phyloP scores from a whole-genome alignment of 306 rosid genomes.

The Trifolium pratense region DNA sequence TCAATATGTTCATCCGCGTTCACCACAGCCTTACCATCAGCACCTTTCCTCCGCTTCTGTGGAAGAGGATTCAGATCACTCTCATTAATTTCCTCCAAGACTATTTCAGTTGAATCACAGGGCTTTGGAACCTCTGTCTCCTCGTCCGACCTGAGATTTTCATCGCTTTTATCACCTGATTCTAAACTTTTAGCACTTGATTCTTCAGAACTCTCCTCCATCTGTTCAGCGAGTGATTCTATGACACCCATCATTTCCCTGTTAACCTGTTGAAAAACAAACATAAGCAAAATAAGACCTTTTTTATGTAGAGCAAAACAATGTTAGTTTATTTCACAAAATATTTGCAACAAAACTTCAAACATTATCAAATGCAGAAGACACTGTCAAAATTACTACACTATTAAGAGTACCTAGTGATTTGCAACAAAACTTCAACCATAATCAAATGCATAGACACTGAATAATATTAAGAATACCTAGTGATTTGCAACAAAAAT shows the following conservation, averaged over 20 bases:
- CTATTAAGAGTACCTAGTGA: neutral
- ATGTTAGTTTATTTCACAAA: neutral
- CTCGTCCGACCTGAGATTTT: conserved; percentile 2
- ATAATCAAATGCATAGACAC: too few relatives aligned
- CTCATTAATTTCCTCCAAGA: conserved; percentile 39
- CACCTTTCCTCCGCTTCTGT: conserved; percentile 38
- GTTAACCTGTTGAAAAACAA: conserved; percentile 65
- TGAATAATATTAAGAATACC: too few relatives aligned
- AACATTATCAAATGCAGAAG: neutral
- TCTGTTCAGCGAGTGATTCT: conserved; percentile 57
- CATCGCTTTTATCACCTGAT: conserved; percentile 27
- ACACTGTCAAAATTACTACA: neutral
- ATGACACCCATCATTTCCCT: conserved; percentile 61
- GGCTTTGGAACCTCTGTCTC: conserved; percentile 23
- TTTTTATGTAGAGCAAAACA: neutral
- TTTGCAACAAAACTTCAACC: conserved; percentile 11
- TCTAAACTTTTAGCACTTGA: conserved; percentile 32
- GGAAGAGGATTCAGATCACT: conserved; percentile 30
- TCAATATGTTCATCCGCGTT: neutral
- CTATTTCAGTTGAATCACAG: conserved; percentile 35
- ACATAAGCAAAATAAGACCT: neutral
- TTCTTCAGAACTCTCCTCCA: conserved; percentile 35
- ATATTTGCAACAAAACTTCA: neutral
- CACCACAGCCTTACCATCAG: conserved; percentile 6
- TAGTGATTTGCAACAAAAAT: too few relatives aligned